phyloP scores from a whole-genome alignment of 169 alveolate genomes.

The Plasmodium cynomolgi region DNA sequence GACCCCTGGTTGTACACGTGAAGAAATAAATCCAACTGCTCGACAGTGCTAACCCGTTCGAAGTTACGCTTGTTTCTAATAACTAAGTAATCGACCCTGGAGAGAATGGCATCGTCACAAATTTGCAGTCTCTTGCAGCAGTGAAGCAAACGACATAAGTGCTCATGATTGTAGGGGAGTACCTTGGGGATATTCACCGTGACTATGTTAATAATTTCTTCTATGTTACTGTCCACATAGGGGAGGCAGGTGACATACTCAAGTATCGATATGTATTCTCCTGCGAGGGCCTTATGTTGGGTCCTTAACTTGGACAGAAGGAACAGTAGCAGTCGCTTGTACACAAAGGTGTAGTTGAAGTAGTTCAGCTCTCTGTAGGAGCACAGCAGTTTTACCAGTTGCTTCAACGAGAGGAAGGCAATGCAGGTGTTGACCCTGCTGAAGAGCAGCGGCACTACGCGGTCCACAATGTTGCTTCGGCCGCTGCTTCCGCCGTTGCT shows the following conservation, averaged over 20 bases:
- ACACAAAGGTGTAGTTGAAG: constrained; percentile 38
- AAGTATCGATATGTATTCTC: constrained; percentile 31
- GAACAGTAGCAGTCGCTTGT: constrained; percentile 40
- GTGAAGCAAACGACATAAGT: constrained; percentile 30
- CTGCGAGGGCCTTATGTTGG: constrained; percentile 17
- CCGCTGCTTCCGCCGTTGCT: background rate
- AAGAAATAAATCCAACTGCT: constrained; percentile 33
- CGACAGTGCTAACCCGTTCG: constrained; percentile 18
- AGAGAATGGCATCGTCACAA: constrained; percentile 28
- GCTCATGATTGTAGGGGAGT: constrained; percentile 13
- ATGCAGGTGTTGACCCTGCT: constrained; percentile 59
- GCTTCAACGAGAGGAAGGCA: constrained; percentile 65
- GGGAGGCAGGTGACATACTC: constrained; percentile 61
- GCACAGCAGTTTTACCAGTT: constrained; percentile 21
- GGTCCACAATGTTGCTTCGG: background rate
- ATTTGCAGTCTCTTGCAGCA: constrained; percentile 9
- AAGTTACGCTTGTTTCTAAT: constrained; percentile 34
- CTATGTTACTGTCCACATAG: constrained; percentile 37
- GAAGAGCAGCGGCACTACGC: constrained; percentile 37
- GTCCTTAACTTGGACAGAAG: constrained; percentile 16
- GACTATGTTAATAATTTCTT: constrained; percentile 15
- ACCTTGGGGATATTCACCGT: constrained; percentile 2
- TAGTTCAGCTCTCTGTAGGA: constrained; percentile 72
- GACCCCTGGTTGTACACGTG: constrained; percentile 18
- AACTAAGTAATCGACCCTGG: constrained; percentile 36